Conservation (phyloP, 2,329 filamentous ascomycete genomes). For the Leptographium flavum region DNA sequence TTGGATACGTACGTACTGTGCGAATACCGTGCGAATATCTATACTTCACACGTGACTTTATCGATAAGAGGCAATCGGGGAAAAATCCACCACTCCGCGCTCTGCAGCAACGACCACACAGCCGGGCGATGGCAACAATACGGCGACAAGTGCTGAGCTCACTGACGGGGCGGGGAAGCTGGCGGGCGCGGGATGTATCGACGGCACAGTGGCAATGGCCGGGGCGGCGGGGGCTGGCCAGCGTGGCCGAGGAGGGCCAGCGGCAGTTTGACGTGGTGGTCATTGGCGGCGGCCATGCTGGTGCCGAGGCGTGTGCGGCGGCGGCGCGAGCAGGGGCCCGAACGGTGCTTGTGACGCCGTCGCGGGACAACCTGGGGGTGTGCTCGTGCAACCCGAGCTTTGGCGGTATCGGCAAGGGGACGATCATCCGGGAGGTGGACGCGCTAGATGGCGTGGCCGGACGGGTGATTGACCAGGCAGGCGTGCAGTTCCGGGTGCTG, state of each 20-base stretch:
- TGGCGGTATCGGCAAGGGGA: slow-evolving; percentile 96
- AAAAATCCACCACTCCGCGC: neutral
- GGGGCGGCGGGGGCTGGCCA: slow-evolving; percentile 5
- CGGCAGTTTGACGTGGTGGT: slow-evolving; percentile 77
- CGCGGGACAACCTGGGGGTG: slow-evolving; percentile 74
- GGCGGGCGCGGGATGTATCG: neutral
- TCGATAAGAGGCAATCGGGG: neutral
- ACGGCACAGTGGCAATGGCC: neutral
- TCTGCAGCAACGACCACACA: neutral
- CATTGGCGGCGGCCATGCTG: slow-evolving; percentile 90
- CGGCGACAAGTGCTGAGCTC: neutral
- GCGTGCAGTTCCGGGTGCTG: slow-evolving; percentile 82
- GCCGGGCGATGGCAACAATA: neutral
- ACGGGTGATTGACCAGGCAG: slow-evolving; percentile 81
- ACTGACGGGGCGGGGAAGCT: neutral
- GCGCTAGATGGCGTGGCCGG: slow-evolving; percentile 84
- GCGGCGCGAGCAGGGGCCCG: slow-evolving; percentile 78
- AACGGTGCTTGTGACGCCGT: slow-evolving; percentile 82
- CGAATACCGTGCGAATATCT: too few relatives aligned
- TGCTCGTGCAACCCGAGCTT: slow-evolving; percentile 97
- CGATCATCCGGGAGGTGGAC: slow-evolving; percentile 88
- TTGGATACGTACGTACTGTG: neutral
- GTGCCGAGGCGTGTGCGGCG: slow-evolving; percentile 83
- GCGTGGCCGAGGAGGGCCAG: slow-evolving; percentile 4
- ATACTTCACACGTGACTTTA: neutral